A percentile compares a stretch with the other conserved stretches of the same genome.
Conservation (phyloP, 306 rosid genomes). For the Acacia melanoxylon region DNA sequence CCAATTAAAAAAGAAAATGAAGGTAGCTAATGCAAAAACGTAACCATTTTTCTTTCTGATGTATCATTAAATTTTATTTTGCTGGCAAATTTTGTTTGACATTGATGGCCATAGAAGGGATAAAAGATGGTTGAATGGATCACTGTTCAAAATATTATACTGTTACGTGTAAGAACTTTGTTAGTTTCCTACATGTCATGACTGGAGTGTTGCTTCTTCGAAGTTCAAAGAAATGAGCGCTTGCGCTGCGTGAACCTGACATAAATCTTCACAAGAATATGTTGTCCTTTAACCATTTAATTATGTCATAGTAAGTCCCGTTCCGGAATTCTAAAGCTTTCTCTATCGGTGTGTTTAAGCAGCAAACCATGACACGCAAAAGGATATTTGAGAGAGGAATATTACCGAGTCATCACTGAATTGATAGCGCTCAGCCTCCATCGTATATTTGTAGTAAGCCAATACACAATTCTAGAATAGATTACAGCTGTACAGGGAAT, state of each 20-base stretch:
- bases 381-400: too few species aligned
- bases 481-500: too few species aligned
- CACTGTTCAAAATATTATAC: background rate
- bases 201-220: background rate
- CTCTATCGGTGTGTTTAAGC: background rate
- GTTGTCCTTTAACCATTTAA: background rate
- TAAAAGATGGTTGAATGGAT: background rate
- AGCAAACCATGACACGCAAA: too few species aligned
- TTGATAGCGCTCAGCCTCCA: too few species aligned
- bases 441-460: too few species aligned
- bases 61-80: constrained; percentile 14
- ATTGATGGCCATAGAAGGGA: background rate
- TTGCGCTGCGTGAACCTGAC: background rate
- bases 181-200: background rate
- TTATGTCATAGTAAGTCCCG: background rate
- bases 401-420: too few species aligned
- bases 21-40: constrained; percentile 39
- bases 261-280: background rate
- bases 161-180: background rate
- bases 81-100: constrained; percentile 22
- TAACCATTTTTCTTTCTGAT: constrained; percentile 5
- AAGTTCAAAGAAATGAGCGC: background rate
- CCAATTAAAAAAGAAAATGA: constrained; percentile 63
- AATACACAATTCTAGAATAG: too few species aligned
- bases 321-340: too few species aligned